These are phyloP conservation scores for Sutorius eximius DNA, from an alignment of 1,284 basidiomycete species.

Conservation along the genomic window DNA sequence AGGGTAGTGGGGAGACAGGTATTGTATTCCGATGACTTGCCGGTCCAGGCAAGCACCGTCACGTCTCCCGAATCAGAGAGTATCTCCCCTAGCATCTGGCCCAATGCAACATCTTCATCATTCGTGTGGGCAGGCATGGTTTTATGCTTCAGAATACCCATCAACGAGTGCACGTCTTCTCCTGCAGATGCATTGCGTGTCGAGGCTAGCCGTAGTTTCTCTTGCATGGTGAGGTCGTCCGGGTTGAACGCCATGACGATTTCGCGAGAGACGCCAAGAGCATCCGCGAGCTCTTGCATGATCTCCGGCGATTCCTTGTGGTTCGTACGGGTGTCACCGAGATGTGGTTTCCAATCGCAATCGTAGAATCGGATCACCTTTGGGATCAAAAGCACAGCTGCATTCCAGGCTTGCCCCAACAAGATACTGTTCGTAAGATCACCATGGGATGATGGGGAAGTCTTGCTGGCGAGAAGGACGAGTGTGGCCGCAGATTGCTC, in stretches of 20 bases:
- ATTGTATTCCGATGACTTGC: slow-evolving; percentile 5
- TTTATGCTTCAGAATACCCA: neutral
- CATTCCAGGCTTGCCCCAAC: slow-evolving; percentile 20
- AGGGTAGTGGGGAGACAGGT: slow-evolving; percentile 4
- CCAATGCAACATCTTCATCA: neutral
- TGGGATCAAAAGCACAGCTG: slow-evolving; percentile 19
- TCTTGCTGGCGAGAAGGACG: neutral
- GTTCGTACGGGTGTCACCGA: slow-evolving; percentile 4
- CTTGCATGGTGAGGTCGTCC: neutral
- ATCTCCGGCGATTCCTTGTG: slow-evolving; percentile 15
- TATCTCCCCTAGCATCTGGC: neutral
- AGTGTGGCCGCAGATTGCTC: neutral
- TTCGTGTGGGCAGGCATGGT: neutral
- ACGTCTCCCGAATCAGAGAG: neutral
- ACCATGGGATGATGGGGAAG: neutral
- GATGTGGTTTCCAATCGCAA: slow-evolving; percentile 13
- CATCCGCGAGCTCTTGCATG: slow-evolving; percentile 17
- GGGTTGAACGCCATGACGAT: slow-evolving; percentile 11
- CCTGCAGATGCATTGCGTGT: neutral
- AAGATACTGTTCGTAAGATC: slow-evolving; percentile 7
- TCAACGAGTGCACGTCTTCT: neutral
- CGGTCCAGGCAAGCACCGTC: neutral
- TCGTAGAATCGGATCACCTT: slow-evolving; percentile 9
- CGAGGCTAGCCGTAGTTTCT: neutral
- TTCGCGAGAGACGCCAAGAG: slow-evolving; percentile 1